Base-by-base conservation (phyloP, 1,139 yeast species). In the Blastobotrys elegans region DNA sequence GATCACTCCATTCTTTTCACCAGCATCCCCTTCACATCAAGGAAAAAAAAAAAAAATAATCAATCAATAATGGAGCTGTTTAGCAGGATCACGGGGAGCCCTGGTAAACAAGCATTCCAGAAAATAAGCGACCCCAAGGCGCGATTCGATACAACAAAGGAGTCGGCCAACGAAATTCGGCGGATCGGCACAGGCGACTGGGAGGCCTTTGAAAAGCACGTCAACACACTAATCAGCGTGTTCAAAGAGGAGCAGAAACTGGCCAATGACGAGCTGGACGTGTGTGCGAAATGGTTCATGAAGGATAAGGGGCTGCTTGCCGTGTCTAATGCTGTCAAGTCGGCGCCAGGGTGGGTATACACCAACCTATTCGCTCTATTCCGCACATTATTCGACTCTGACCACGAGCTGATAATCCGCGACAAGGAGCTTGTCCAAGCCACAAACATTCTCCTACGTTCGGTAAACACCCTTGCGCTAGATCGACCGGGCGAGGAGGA, bases 261-360 rank as follows among this genome's bases (percentile, higher is more conserved):
- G 11, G 24, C 21, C 22, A 38, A 43, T 8, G 36, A 35, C 26
- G 43, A 45, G 21, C 40, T 50, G 27, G 35, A 44, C 31, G 51
- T 52, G 5, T 53, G 57, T 35, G 46, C 52, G 3, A 24, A 41
- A 7, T 57, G 52, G 43, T 57, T 56, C 46, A 43, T 57, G 8
- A 46, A 49, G 8, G 51, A 54, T 37, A 46, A 47, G 21, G 54
- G 53, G 22, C 44, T 55, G 13, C 36, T 43, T 8, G 30, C 50
- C 16, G 40, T 55, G n/a, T 51, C 56, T 8, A 38, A 48, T 14
- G 49, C 46, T 36, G 36, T 56, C 26, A 36, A 40, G 33, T 53
- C 47, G 13, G 40, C 50, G 18, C 56, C 58, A 2, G 35, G 35
- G 11, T 22, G 31, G 10, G 2, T 29, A 2, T 34, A n/a, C 34